These are phyloP conservation scores for Coniochaeta ligniaria DNA, from an alignment of 2,329 filamentous ascomycete species.

Conservation along the genomic window DNA sequence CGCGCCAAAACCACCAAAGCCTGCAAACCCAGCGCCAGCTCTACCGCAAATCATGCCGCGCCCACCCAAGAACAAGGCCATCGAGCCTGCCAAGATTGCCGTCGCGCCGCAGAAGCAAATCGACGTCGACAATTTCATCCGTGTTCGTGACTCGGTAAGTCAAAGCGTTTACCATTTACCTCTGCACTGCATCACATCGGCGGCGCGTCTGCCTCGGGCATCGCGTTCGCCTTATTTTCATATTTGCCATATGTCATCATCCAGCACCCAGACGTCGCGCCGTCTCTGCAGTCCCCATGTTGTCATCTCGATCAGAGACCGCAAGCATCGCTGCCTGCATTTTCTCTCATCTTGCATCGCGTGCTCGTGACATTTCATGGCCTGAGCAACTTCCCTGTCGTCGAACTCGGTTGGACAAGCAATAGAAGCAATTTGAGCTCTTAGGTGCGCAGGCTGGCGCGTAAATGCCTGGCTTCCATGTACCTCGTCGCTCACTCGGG, in stretches of 20 bases:
- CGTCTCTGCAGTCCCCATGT: neutral
- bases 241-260: neutral
- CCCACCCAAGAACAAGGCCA: conserved; percentile 34
- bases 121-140: conserved; percentile 69
- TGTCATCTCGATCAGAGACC: neutral
- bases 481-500: neutral
- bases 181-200: neutral
- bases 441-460: neutral
- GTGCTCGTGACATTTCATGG: neutral
- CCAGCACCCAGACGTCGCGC: neutral
- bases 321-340: neutral
- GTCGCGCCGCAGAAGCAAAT: conserved; percentile 32
- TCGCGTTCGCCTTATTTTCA: neutral
- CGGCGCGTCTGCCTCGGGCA: neutral
- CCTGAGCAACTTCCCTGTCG: neutral
- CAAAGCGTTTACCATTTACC: neutral
- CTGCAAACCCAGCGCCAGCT: conserved; percentile 7
- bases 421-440: neutral
- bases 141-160: conserved; percentile 77
- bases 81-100: conserved; percentile 15
- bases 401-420: neutral
- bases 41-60: conserved; percentile 32
- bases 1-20: conserved; percentile 10
- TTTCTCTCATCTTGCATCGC: neutral
- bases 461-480: neutral